Evolutionary conservation across 2,329 filamentous ascomycete species (phyloP), one percentile per base, ranked within the genome.

Genomic region (Fusarium sarcochroum): DNA sequence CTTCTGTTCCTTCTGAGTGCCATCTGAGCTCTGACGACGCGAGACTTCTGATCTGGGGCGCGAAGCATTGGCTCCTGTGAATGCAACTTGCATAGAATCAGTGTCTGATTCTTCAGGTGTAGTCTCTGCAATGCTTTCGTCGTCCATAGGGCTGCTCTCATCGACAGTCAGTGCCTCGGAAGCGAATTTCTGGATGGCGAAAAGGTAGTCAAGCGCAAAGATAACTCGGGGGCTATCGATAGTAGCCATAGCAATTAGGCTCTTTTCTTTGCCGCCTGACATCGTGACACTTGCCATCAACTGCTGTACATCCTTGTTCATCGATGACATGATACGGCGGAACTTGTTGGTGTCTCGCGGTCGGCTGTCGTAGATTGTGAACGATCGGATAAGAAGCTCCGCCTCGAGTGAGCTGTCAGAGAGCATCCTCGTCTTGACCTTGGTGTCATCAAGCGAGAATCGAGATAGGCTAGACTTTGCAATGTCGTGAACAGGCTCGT

Each of bases 221-320:
- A 99, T 98, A 56, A 99, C 89, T 5, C 94, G 88, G 3, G 96
- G 96, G 72, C 96, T 99, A 75, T 99, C 96, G 64, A 99, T 90
- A 0, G 94, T 97, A 58, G 98, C 88, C 79, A 99, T 92, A 3
- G 93, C 93, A 74, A 98, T 97, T 57, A 98, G 80, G 76, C 90
- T 93, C 62, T 90, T 89, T 40, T 97, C 91, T 34, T 89, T 84
- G 5, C 94, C 94, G 17, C 94, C 93, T 1, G 94, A 94, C 80
- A 99, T 97, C 0, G 94, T 97, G 6, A 99, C 83, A 76, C 92
- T 98, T 18, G 96, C 96, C 96, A 99, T 99, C 75, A 99, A 94
- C 73, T 99, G 97, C 78, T 98, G 94, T 45, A 96, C 94, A 57
- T 94, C 91, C 72, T 94, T 95, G 79, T 98, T 98, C 75, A 94